A percentile compares a stretch with the other conserved stretches of the same genome.
Evolutionary conservation across 2,329 filamentous ascomycete species (phyloP).

Genomic region (Aspergillus brunneoviolaceus): DNA sequence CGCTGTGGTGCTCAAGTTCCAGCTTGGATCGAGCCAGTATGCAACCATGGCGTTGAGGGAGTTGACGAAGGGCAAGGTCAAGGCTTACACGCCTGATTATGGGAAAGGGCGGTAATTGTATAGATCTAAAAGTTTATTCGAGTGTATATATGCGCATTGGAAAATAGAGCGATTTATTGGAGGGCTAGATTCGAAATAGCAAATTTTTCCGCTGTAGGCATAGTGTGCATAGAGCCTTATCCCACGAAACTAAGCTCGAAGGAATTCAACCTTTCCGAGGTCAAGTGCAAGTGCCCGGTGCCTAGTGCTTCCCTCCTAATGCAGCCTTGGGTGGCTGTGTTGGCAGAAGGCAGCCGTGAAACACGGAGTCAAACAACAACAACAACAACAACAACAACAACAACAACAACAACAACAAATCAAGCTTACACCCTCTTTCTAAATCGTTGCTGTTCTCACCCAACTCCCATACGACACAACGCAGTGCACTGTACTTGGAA

Average conservation of each 20-base stretch:
- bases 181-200: no score
- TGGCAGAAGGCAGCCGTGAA: background rate
- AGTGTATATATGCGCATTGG: background rate
- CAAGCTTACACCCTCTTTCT: no score
- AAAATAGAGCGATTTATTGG: background rate
- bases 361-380: background rate
- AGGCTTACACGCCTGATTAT: slow-evolving; percentile 64
- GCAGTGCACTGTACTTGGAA: no score
- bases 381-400: no score
- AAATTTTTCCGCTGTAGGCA: no score
- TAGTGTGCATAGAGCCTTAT: no score
- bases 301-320: background rate
- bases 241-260: background rate
- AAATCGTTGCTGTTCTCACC: no score
- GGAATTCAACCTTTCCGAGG: background rate
- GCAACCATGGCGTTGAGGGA: slow-evolving; percentile 81
- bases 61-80: slow-evolving; percentile 68
- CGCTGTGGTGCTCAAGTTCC: slow-evolving; percentile 70
- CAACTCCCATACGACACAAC: no score
- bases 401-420: background rate
- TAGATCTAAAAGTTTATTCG: background rate
- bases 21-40: slow-evolving; percentile 76
- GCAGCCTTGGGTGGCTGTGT: background rate
- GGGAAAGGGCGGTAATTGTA: slow-evolving; percentile 37
- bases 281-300: no score